Conservation (phyloP, 2,329 filamentous ascomycete species). For the Lasiodiplodia hormozganensis region DNA sequence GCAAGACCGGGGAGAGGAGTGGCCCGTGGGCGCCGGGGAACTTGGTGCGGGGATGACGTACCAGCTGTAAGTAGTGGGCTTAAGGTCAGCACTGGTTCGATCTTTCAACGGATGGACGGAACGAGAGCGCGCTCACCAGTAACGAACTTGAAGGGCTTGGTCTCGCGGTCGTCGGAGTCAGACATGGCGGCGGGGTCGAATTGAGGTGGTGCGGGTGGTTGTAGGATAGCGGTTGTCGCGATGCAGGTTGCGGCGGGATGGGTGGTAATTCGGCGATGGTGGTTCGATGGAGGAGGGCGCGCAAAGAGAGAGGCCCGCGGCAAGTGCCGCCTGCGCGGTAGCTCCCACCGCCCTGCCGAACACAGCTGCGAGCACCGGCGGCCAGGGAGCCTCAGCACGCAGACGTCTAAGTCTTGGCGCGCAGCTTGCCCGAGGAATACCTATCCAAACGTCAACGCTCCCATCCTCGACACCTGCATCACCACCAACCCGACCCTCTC, state of each 20-base stretch:
- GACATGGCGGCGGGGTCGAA: conserved; percentile 75
- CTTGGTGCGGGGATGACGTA: conserved; percentile 43
- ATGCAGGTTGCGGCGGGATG: conserved; percentile 35
- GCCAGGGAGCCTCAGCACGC: conserved; percentile 11
- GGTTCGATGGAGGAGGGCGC: conserved; percentile 18
- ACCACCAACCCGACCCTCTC: conserved; percentile 38
- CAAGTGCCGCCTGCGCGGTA: conserved; percentile 18
- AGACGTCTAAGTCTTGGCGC: conserved; percentile 16
- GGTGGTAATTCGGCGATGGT: conserved; percentile 27
- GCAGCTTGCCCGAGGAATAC: conserved; percentile 11
- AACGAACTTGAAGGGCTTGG: conserved; percentile 99
- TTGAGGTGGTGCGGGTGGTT: conserved; percentile 38
- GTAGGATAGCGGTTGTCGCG: conserved; percentile 37
- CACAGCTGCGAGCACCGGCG: not conserved
- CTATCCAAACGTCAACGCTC: conserved; percentile 25
- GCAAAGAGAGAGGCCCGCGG: conserved; percentile 26
- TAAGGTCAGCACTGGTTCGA: conserved; percentile 50
- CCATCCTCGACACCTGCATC: conserved; percentile 39
- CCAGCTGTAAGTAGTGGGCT: conserved; percentile 50
- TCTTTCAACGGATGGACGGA: conserved; percentile 38
- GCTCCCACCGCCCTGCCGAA: conserved; percentile 22
- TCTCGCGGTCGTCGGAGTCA: conserved; percentile 85
- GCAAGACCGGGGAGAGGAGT: not conserved
- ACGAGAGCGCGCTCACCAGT: conserved; percentile 73
- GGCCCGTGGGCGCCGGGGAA: conserved; percentile 4